phyloP scores from a whole-genome alignment of 306 rosid species.

The Mucuna pruriens region DNA sequence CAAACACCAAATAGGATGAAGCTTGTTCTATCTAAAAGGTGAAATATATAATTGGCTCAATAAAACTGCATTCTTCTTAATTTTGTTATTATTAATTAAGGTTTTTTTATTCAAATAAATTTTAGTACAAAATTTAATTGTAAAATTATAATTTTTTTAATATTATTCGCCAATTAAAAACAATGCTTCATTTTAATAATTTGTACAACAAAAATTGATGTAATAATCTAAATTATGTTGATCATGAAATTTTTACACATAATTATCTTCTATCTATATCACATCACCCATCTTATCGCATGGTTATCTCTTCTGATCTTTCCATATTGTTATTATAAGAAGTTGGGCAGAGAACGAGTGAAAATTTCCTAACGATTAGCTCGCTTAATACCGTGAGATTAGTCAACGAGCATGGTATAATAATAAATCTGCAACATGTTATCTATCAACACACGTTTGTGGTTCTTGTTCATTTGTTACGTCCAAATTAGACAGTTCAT shows the following conservation, averaged over 20 bases:
- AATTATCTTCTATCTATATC: no score
- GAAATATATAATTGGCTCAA: neutral
- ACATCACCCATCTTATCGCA: neutral
- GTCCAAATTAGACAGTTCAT: conserved; percentile 4
- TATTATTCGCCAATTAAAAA: neutral
- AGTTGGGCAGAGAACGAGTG: neutral
- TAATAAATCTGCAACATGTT: neutral
- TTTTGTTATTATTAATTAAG: neutral
- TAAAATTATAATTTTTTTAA: neutral
- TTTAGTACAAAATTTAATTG: neutral
- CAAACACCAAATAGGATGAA: neutral
- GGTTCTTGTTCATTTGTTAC: neutral
- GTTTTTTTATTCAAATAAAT: neutral
- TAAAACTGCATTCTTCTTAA: neutral
- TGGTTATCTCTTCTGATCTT: neutral
- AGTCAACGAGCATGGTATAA: neutral
- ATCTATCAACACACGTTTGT: conserved; percentile 39
- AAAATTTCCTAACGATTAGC: neutral
- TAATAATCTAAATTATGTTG: neutral
- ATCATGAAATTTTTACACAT: neutral
- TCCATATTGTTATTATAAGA: neutral
- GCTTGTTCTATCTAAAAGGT: neutral
- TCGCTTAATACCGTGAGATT: neutral
- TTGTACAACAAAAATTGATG: neutral
- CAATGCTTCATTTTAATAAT: neutral